phyloP scores from a whole-genome alignment of 495 filamentous ascomycete species.

The Lasiosphaeria hispida region DNA sequence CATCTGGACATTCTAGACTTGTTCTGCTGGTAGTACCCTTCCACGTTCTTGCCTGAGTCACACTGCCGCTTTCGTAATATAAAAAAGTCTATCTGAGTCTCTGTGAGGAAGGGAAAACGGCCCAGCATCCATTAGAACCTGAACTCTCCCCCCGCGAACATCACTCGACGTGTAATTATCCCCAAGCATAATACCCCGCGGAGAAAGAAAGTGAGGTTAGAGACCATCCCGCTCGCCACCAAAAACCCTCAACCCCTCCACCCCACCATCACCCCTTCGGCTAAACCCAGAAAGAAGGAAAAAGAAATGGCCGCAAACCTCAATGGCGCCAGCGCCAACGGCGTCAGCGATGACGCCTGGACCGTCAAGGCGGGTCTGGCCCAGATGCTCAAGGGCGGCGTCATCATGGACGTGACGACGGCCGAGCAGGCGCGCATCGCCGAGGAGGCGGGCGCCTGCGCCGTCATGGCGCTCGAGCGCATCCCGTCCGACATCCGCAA shows the following conservation, averaged over 20 bases:
- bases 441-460: conserved; percentile 91
- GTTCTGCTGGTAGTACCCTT: not conserved
- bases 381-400: conserved; percentile 96
- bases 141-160: no score
- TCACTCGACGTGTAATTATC: no score
- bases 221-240: conserved; percentile 9
- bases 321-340: conserved; percentile 31
- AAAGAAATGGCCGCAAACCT: conserved; percentile 15
- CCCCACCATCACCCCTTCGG: not conserved
- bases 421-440: conserved; percentile 94
- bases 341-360: conserved; percentile 45
- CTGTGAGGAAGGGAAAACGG: no score
- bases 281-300: not conserved
- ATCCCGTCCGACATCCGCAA: conserved; percentile 95
- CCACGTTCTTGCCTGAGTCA: no score
- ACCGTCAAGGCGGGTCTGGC: conserved; percentile 90
- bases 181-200: no score
- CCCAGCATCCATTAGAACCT: not conserved
- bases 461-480: conserved; percentile 98
- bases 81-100: no score
- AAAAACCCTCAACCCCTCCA: conserved; percentile 8
- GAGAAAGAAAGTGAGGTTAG: not conserved
- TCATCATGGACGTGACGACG: conserved; percentile 99
- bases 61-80: no score
- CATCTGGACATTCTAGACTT: not conserved